Evolutionary conservation across 2,329 filamentous ascomycete species (phyloP), one percentile per base, ranked within the genome.

Genomic region (Pseudonectria buxi): DNA sequence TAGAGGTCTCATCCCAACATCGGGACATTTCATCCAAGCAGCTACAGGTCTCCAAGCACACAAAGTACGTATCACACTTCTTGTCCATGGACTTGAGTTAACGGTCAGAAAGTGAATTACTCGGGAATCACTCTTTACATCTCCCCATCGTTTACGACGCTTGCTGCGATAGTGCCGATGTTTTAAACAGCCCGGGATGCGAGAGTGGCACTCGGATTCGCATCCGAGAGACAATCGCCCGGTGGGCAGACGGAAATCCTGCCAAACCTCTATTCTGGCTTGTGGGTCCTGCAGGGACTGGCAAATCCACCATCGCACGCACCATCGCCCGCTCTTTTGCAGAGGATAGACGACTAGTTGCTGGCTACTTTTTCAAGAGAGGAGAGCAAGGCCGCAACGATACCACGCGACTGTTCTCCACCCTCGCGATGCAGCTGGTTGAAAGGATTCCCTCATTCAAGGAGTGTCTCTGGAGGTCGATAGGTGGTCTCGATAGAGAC

Each of bases 331-430:
- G 31, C 9, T 16, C 10, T 0, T 4, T 40, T 1, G 18, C 14
- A 15, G 4, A 11, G 3, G 3, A 12, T 0, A 10, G 30, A 0
- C 4, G 7, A 0, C 42, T 65, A 1, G 56, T 44, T 1, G 59
- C 57, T 0, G 61, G 56, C 6, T 70, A 69, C 43, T 68, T 69
- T 46, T 71, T 68, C 47, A 65, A 62, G 26, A 56, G 47, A 34
- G 63, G 56, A 1, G 58, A 60, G 29, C 42, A 33, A 3, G 57
- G 63, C 36, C 50, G 59, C n/a, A 55, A 57, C 2, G 54, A 54
- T 27, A 58, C 58, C 3, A 40, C 27, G n/a, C 44, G 48, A 30
- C 50, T 69, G 14, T 54, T 68, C 24, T 50, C 61, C 2, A 69
- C 65, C 0, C 39, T 71, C n/a, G 55, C 59, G 3, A 32, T 30